A percentile compares a stretch with the other conserved stretches of the same genome.
These are phyloP conservation scores for Cordyceps pruinosa DNA, from an alignment of 2,329 filamentous ascomycete species.

Conservation along the genomic window DNA sequence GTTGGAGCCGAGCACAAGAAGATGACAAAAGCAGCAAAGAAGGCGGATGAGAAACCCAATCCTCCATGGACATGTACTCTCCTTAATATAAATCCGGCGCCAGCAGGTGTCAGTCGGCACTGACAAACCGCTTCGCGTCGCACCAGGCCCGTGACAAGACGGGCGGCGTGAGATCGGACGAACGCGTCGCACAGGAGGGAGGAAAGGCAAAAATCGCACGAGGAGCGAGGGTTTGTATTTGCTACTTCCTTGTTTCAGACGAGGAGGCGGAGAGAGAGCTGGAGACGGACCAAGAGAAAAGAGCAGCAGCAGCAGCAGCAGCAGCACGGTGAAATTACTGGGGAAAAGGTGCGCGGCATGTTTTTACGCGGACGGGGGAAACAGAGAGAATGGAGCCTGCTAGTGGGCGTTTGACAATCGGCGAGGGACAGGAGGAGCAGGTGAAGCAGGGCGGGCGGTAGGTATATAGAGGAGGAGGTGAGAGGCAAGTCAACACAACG, in stretches of 20 bases:
- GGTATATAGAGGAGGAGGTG: background rate
- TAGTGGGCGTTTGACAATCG: background rate
- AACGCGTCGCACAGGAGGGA: background rate
- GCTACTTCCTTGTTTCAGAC: background rate
- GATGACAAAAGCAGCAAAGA: background rate
- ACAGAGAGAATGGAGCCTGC: background rate
- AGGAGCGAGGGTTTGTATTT: background rate
- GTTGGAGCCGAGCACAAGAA: background rate
- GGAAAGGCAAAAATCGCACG: background rate
- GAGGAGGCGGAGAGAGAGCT: background rate
- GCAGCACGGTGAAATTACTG: background rate
- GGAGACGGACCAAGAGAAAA: background rate
- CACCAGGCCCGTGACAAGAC: background rate
- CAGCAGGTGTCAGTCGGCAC: background rate
- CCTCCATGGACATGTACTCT: too few species aligned
- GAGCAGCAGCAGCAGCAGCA: background rate
- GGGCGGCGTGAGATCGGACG: background rate
- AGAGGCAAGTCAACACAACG: background rate
- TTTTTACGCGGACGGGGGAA: too few species aligned
- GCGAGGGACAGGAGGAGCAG: background rate
- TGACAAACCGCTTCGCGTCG: background rate
- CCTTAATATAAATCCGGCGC: background rate
- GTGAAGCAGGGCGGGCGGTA: background rate
- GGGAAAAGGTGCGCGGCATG: too few species aligned
- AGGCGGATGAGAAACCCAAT: too few species aligned